A percentile compares a stretch with the other conserved stretches of the same genome.
phyloP scores from a whole-genome alignment of 2,329 filamentous ascomycete species.

The Fonsecaea pedrosoi region DNA sequence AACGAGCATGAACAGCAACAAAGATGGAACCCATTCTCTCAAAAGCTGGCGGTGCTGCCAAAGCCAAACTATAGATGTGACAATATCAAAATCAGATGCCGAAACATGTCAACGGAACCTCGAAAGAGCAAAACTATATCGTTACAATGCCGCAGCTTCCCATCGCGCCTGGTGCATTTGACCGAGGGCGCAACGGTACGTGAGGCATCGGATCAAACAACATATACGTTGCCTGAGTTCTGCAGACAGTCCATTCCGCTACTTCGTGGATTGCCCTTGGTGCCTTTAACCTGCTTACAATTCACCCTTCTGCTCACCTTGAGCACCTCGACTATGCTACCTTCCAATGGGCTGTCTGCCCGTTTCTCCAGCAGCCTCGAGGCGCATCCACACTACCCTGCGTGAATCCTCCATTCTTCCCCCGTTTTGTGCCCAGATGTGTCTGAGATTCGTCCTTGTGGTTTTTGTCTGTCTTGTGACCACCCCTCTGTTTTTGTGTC shows the following conservation, averaged over 20 bases:
- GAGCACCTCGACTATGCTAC: constrained; percentile 51
- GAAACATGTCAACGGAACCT: background rate
- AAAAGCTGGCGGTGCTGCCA: constrained; percentile 73
- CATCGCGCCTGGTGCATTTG: background rate
- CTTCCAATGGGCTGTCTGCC: background rate
- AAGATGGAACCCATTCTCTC: constrained; percentile 93
- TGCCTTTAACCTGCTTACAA: constrained; percentile 25
- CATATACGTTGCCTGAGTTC: constrained; percentile 16
- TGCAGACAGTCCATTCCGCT: constrained; percentile 16
- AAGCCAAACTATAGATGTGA: constrained; percentile 66
- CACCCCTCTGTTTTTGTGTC: constrained; percentile 52
- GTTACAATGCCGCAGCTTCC: background rate
- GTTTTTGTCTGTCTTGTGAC: constrained; percentile 55
- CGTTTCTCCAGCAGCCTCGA: background rate
- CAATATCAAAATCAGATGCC: constrained; percentile 45
- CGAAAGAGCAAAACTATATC: background rate
- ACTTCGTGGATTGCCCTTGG: background rate
- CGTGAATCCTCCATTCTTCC: constrained; percentile 57
- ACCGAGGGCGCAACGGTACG: background rate
- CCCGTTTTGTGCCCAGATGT: constrained; percentile 53
- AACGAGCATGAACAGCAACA: constrained; percentile 60
- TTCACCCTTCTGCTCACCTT: constrained; percentile 47
- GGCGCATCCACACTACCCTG: constrained; percentile 27
- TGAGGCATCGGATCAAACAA: background rate
- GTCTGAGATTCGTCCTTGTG: constrained; percentile 54